phyloP scores from a whole-genome alignment of 306 rosid species.

The Neltuma alba region DNA sequence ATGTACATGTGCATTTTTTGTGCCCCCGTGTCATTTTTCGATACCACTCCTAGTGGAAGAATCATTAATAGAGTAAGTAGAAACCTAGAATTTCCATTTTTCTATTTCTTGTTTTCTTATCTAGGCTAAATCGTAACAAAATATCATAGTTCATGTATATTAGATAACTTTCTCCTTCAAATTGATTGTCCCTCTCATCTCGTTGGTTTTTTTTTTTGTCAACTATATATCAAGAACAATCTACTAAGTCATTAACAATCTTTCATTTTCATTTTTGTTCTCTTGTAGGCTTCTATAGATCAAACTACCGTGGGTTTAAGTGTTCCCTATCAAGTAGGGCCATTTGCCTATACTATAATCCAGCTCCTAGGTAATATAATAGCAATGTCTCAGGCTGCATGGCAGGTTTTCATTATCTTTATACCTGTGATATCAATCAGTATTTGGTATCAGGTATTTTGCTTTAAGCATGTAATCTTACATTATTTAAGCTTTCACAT shows the following conservation, averaged over 20 bases:
- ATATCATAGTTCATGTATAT: neutral
- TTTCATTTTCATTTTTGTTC: neutral
- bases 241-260: neutral
- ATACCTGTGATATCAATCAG: constrained; percentile 63
- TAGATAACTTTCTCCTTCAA: neutral
- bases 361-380: constrained; percentile 74
- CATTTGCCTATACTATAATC: constrained; percentile 56
- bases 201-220: constrained; percentile 16
- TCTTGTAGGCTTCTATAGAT: constrained; percentile 75
- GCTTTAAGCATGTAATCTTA: constrained; percentile 9
- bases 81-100: neutral
- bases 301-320: constrained; percentile 68
- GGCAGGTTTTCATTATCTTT: constrained; percentile 78
- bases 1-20: constrained; percentile 80
- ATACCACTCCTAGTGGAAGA: constrained; percentile 89
- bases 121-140: neutral
- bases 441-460: constrained; percentile 74
- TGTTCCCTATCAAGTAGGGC: constrained; percentile 48
- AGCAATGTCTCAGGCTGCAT: constrained; percentile 84
- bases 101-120: neutral
- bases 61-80: constrained; percentile 72
- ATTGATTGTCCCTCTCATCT: neutral
- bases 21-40: constrained; percentile 89
- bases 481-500: neutral
- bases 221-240: neutral